A percentile compares a stretch with the other conserved stretches of the same genome.
phyloP scores from a whole-genome alignment of 148 eudicot genomes.

The Camellia lanceoleosa region DNA sequence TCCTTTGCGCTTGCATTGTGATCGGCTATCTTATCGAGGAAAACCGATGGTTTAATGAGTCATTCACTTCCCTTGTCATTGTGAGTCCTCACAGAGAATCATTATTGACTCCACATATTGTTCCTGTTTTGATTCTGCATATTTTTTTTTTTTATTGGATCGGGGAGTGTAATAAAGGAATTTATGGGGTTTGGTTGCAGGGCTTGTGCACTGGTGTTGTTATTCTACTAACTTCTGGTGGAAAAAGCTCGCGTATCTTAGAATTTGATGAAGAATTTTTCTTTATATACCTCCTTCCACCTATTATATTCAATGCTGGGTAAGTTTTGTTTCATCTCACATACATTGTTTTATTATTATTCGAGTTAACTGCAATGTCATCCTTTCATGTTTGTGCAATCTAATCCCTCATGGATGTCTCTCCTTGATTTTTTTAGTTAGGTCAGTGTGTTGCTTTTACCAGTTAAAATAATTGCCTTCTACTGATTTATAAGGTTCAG shows the following conservation, averaged over 20 bases:
- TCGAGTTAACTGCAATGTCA: not conserved
- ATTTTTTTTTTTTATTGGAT: not conserved
- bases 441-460: not conserved
- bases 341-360: not conserved
- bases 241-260: slow-evolving; percentile 38
- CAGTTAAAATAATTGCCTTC: not conserved
- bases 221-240: slow-evolving; percentile 28
- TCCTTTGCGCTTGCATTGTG: slow-evolving; percentile 42
- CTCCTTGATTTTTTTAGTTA: not conserved
- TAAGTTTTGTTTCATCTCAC: slow-evolving; percentile 13
- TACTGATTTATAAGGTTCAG: not conserved
- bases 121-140: no score
- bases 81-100: slow-evolving; percentile 17
- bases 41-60: slow-evolving; percentile 41
- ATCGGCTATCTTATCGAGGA: slow-evolving; percentile 40
- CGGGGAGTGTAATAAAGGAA: not conserved
- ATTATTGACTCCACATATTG: not conserved
- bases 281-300: slow-evolving; percentile 65
- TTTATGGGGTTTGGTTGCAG: slow-evolving; percentile 24
- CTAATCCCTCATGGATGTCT: not conserved
- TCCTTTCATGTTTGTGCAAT: not conserved
- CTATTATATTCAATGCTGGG: slow-evolving; percentile 81
- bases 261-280: slow-evolving; percentile 58
- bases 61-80: slow-evolving; percentile 33
- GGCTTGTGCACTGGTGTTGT: slow-evolving; percentile 45